Evolutionary conservation across 2,329 filamentous ascomycete genomes (phyloP).

Genomic region (Aspergillus sp.): DNA sequence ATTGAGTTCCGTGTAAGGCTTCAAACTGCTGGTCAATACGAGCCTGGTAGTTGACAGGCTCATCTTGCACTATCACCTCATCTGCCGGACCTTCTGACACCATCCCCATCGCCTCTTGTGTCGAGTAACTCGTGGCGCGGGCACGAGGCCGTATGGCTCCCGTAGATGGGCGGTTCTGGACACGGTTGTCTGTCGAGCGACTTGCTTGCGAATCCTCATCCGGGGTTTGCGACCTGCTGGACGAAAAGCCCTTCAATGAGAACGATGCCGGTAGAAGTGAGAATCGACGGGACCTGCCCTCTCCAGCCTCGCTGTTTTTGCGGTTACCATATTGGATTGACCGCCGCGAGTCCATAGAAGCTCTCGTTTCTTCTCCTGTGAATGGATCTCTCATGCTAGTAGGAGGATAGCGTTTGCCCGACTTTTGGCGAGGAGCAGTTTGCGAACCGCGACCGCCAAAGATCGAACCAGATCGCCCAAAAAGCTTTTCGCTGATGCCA

Average conservation of each 20-base stretch:
- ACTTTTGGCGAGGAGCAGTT: conserved; percentile 39
- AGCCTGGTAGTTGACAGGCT: conserved; percentile 34
- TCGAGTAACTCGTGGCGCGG: conserved; percentile 28
- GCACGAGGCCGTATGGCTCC: conserved; percentile 23
- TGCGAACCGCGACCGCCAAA: conserved; percentile 57
- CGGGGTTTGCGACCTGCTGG: conserved; percentile 46
- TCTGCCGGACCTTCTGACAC: conserved; percentile 25
- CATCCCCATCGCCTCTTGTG: conserved; percentile 25
- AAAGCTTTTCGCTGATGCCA: conserved; percentile 76
- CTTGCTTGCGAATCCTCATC: conserved; percentile 35
- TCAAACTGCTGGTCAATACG: conserved; percentile 41
- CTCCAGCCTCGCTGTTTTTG: conserved; percentile 65
- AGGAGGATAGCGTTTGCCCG: conserved; percentile 72
- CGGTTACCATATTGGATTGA: conserved; percentile 56
- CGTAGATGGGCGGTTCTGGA: conserved; percentile 31
- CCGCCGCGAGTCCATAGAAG: conserved; percentile 69
- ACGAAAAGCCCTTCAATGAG: conserved; percentile 61
- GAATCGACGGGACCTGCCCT: conserved; percentile 61
- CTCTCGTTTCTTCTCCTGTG: conserved; percentile 54
- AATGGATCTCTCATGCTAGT: conserved; percentile 81
- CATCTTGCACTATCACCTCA: conserved; percentile 16
- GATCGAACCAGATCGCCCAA: conserved; percentile 76
- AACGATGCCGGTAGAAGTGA: conserved; percentile 64
- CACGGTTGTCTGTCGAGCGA: conserved; percentile 30
- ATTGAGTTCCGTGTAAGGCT: conserved; percentile 29